Conservation (phyloP, 441 rosid species). For the Adansonia rubrostipa region DNA sequence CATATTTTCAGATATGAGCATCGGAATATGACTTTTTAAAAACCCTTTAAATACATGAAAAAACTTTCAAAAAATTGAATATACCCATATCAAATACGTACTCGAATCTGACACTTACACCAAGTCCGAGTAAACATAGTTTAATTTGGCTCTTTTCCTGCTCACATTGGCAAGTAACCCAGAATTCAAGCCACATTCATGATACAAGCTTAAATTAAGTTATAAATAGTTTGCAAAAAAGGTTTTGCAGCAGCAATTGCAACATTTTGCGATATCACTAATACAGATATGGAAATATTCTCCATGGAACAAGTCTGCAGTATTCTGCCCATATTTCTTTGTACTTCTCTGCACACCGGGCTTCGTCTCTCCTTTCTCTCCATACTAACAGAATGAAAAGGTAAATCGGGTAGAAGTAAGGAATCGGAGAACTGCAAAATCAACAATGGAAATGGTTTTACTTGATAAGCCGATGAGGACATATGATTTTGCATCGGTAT, state of each 20-base stretch:
- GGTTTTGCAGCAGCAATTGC: not conserved
- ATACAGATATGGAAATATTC: constrained; percentile 79
- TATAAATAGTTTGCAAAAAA: not conserved
- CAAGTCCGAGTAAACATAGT: too few relatives aligned
- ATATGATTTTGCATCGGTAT: not conserved
- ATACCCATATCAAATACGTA: too few relatives aligned
- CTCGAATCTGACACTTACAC: too few relatives aligned
- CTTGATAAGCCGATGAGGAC: not conserved
- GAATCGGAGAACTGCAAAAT: constrained; percentile 69
- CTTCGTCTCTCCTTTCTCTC: constrained; percentile 91
- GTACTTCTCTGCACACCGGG: constrained; percentile 86
- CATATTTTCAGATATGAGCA: too few relatives aligned
- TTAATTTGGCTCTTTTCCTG: too few relatives aligned
- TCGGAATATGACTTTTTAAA: too few relatives aligned
- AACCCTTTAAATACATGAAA: too few relatives aligned
- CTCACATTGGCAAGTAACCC: too few relatives aligned
- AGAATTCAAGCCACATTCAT: too few relatives aligned
- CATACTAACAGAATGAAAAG: constrained; percentile 82
- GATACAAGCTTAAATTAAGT: too few relatives aligned
- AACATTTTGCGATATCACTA: constrained; percentile 27
- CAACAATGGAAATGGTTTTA: constrained; percentile 16
- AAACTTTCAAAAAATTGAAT: too few relatives aligned
- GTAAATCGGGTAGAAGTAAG: constrained; percentile 85
- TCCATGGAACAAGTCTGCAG: constrained; percentile 77
- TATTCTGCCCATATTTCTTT: constrained; percentile 82